Conservation (phyloP, 805 yeast species). For the Naumovozyma dairenensis region DNA sequence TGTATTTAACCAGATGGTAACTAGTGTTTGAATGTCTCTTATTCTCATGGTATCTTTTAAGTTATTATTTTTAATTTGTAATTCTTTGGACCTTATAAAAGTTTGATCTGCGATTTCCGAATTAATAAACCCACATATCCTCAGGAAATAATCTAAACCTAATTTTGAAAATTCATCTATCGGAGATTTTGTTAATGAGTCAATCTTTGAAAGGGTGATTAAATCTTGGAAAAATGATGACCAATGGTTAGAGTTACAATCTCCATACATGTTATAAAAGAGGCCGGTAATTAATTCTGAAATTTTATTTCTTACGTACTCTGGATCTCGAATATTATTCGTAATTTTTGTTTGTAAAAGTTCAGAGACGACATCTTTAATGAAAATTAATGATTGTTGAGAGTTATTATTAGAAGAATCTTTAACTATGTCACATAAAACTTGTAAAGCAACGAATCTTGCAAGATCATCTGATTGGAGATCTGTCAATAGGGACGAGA, state of each 20-base stretch:
- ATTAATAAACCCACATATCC: conserved; percentile 69
- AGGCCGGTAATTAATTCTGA: conserved; percentile 27
- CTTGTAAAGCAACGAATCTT: conserved; percentile 27
- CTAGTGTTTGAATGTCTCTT: conserved; percentile 58
- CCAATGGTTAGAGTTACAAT: conserved; percentile 25
- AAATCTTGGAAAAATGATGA: conserved; percentile 25
- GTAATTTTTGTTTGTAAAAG: conserved; percentile 17
- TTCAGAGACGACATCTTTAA: conserved; percentile 19
- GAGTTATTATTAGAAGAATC: conserved; percentile 5
- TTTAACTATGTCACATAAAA: conserved; percentile 18
- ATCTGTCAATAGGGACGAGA: conserved; percentile 19
- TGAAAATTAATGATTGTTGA: conserved; percentile 7
- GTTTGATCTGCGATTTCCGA: conserved; percentile 90
- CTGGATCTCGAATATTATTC: conserved; percentile 18
- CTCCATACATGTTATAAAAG: conserved; percentile 27
- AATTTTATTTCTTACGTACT: conserved; percentile 27
- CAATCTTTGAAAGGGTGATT: conserved; percentile 17
- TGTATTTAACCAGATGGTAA: conserved; percentile 54
- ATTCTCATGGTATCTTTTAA: conserved; percentile 78
- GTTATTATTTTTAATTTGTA: conserved; percentile 53
- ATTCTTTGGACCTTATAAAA: conserved; percentile 55
- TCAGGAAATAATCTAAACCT: conserved; percentile 61
- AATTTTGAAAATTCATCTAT: conserved; percentile 26
- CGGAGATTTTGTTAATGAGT: conserved; percentile 3
- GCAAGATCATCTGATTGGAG: conserved; percentile 21